A percentile compares a stretch with the other conserved stretches of the same genome.
phyloP scores from a whole-genome alignment of 2,329 filamentous ascomycete species.

The Scedosporium aurantiacum region DNA sequence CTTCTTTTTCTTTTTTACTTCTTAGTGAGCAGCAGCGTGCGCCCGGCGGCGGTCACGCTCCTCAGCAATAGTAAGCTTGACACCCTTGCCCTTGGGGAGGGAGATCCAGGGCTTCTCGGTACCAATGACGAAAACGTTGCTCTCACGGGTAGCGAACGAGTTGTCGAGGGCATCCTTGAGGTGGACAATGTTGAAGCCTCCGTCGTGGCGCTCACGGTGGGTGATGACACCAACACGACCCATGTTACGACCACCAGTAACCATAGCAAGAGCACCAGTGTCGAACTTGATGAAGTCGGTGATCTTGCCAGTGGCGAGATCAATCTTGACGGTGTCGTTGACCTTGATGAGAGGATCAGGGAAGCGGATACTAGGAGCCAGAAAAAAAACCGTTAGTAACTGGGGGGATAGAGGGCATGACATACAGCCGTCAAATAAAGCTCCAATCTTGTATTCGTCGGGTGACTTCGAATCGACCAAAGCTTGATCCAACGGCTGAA shows the following conservation, averaged over 20 bases:
- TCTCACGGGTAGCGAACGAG: slow-evolving; percentile 97
- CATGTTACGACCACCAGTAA: slow-evolving; percentile 99
- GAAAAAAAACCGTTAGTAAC: slow-evolving; percentile 25
- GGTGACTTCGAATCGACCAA: slow-evolving; percentile 54
- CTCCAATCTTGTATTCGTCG: slow-evolving; percentile 16
- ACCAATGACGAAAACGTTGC: slow-evolving; percentile 99
- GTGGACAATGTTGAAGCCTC: slow-evolving; percentile 99
- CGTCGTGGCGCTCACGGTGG: slow-evolving; percentile 99
- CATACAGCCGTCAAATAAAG: slow-evolving; percentile 44
- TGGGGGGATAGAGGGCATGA: slow-evolving; percentile 18
- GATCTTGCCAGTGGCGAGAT: slow-evolving; percentile 95
- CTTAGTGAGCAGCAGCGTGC: slow-evolving; percentile 36
- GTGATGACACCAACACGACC: slow-evolving; percentile 99
- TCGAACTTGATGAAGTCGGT: slow-evolving; percentile 97
- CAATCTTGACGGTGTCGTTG: slow-evolving; percentile 99
- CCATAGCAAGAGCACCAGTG: slow-evolving; percentile 96
- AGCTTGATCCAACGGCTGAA: slow-evolving; percentile 99
- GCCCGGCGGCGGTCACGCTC: slow-evolving; percentile 97
- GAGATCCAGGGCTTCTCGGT: slow-evolving; percentile 99
- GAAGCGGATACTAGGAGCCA: slow-evolving; percentile 77
- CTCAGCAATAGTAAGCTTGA: slow-evolving; percentile 98
- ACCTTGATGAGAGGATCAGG: slow-evolving; percentile 97
- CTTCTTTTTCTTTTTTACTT: not conserved
- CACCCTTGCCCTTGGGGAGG: slow-evolving; percentile 99
- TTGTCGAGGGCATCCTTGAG: slow-evolving; percentile 99